These are phyloP conservation scores for Alternaria brassicicola DNA, from an alignment of 2,329 filamentous ascomycete species.

Conservation along the genomic window DNA sequence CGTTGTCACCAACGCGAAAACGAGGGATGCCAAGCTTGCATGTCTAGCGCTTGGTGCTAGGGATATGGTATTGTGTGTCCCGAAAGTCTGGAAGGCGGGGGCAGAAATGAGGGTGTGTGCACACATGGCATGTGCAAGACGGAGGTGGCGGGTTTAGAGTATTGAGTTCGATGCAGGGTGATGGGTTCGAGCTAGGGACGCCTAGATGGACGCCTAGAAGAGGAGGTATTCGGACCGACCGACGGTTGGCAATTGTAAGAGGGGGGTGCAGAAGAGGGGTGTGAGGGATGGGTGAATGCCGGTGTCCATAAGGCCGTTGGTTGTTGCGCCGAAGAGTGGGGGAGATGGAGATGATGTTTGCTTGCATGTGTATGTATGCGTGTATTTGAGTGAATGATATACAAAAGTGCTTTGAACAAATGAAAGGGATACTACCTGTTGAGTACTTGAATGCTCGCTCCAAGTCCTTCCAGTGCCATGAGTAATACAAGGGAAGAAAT, in stretches of 20 bases:
- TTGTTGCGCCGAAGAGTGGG: not conserved
- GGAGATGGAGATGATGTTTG: not conserved
- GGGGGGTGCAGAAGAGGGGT: not conserved
- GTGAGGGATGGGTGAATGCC: not conserved
- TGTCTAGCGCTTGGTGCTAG: not conserved
- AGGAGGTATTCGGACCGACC: slow-evolving; percentile 1
- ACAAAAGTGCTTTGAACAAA: not conserved
- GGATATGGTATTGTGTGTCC: not conserved
- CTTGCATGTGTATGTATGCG: not conserved
- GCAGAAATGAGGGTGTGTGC: not conserved
- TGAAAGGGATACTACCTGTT: not conserved
- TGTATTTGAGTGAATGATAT: not conserved
- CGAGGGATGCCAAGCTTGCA: not conserved
- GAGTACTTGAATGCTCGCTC: not conserved
- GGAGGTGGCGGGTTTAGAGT: not conserved
- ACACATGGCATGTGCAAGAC: not conserved
- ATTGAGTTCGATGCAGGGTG: not conserved
- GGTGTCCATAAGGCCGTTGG: not conserved
- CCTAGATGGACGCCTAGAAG: not conserved
- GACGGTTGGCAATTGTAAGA: not conserved
- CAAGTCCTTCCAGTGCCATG: not conserved
- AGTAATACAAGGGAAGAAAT: not conserved
- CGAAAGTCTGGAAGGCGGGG: not conserved
- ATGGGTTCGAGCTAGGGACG: not conserved
- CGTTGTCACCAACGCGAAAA: not conserved